Evolutionary conservation across 2,329 filamentous ascomycete species (phyloP).

Genomic region (Trichophyton rubrum): DNA sequence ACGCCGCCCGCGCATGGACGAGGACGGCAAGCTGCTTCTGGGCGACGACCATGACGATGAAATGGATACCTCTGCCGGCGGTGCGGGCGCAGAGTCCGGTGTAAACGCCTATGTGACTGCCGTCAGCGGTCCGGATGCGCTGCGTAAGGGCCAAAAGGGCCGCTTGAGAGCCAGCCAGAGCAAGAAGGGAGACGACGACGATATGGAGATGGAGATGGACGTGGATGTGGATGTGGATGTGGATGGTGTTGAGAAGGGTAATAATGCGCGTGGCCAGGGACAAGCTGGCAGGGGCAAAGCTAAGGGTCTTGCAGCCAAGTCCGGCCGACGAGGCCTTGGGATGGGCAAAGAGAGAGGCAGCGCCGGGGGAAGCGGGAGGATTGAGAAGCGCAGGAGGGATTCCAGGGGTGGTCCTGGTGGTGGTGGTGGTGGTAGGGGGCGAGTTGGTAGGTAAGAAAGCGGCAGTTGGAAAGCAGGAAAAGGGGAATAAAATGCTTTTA

Average conservation of each 20-base stretch:
- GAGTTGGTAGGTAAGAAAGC: background rate
- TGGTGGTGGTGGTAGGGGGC: slow-evolving; percentile 9
- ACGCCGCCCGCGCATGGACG: slow-evolving; percentile 31
- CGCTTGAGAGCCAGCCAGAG: slow-evolving; percentile 47
- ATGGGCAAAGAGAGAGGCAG: slow-evolving; percentile 19
- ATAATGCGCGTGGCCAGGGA: slow-evolving; percentile 16
- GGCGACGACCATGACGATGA: slow-evolving; percentile 25
- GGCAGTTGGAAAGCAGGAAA: too few species aligned
- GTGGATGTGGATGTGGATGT: slow-evolving; percentile 32
- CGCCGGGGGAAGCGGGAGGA: slow-evolving; percentile 17
- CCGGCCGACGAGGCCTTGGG: slow-evolving; percentile 19
- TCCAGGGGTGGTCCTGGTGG: slow-evolving; percentile 12
- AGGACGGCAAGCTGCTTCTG: slow-evolving; percentile 35
- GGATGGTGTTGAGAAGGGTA: slow-evolving; percentile 31
- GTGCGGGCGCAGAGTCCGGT: slow-evolving; percentile 13
- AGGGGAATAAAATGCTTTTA: too few species aligned
- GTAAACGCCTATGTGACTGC: slow-evolving; percentile 52
- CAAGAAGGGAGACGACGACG: slow-evolving; percentile 27
- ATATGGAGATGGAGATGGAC: slow-evolving; percentile 33
- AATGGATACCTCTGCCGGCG: slow-evolving; percentile 37
- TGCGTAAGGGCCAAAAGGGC: slow-evolving; percentile 46
- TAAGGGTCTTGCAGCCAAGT: slow-evolving; percentile 19
- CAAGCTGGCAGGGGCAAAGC: slow-evolving; percentile 5
- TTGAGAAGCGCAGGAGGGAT: slow-evolving; percentile 12
- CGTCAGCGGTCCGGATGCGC: slow-evolving; percentile 47